These are phyloP conservation scores for Backusella liffmaniae DNA, from an alignment of 192 early-diverging fungal genomes.

Conservation along the genomic window DNA sequence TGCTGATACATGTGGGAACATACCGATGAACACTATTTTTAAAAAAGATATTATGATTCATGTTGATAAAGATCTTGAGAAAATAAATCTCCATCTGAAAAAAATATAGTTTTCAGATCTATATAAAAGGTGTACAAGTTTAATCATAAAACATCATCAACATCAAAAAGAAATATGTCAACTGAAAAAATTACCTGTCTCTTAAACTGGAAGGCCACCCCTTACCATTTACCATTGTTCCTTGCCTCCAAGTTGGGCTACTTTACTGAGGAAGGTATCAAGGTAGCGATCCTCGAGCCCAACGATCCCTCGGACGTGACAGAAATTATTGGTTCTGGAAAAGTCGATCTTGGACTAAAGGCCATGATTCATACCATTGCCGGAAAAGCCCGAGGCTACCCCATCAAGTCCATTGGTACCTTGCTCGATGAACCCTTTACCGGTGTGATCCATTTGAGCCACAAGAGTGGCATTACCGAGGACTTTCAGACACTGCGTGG, in stretches of 20 bases:
- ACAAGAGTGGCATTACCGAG: conserved; percentile 49
- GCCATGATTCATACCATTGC: conserved; percentile 75
- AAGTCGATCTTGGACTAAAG: conserved; percentile 62
- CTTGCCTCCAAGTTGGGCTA: conserved; percentile 62
- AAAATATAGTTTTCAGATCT: not conserved
- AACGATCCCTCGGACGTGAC: conserved; percentile 64
- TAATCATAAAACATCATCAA: not conserved
- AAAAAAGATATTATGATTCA: not conserved
- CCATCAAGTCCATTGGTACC: conserved; percentile 62
- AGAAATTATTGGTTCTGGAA: conserved; percentile 62
- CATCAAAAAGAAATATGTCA: conserved; percentile 33
- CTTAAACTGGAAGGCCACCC: conserved; percentile 58
- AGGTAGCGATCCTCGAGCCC: conserved; percentile 67
- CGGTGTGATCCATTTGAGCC: conserved; percentile 57
- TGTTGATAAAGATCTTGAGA: not conserved
- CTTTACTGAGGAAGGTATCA: conserved; percentile 57
- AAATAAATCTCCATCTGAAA: not conserved
- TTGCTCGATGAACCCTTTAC: conserved; percentile 67
- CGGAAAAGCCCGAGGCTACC: conserved; percentile 60
- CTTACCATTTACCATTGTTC: conserved; percentile 64
- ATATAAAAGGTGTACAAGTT: not conserved
- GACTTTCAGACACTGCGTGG: conserved; percentile 54
- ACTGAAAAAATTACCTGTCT: conserved; percentile 58
- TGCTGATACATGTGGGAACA: not conserved
- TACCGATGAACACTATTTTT: not conserved